Base-by-base conservation (phyloP, 2,329 filamentous ascomycete species). In the Fusarium palustre region DNA sequence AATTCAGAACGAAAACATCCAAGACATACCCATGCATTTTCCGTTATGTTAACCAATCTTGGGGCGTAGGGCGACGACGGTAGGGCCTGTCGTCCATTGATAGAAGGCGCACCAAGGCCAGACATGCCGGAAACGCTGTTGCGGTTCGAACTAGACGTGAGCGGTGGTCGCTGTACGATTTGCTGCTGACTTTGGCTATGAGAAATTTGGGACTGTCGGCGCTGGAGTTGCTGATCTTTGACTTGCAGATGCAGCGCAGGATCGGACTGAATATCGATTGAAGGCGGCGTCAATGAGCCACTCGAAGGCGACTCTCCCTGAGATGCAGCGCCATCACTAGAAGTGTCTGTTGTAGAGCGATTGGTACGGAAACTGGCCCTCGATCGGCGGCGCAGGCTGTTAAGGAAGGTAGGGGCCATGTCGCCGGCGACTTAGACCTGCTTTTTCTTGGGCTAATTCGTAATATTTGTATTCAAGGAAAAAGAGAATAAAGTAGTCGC, bases 51-150 rank as follows among this genome's bases (percentile, higher is more conserved):
- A 43, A 90, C 82, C 39, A 97, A 88, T 72, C 89, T 88, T 25
- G 95, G 94, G 31, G 93, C 92, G 80, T 92, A 95, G 43, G 91
- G 89, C 55, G 94, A 97, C 20, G 90, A 86, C 10, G 91, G 88
- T 66, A 87, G 81, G 67, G 82, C 85, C 57, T 81, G 84, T 75
- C 86, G 87, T 64, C 86, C 86, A 71, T 83, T 85, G 30, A 83
- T 77, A 25, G 84, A 80, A 28, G 87, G 85, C 25, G 87, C 84
- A 20, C 87, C 87, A 49, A 90, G 76, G 31, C 89, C 88, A 31
- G 86, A 82, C 86, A 90, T 89, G 64, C 87, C 88, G 33, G 85
- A 85, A 28, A 91, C 86, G 75, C 90, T 92, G 73, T 87, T 83
- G 71, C 90, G 85, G 76, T 87, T 91, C 55, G 76, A 79, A 67